Evolutionary conservation across 2,329 filamentous ascomycete species (phyloP).

Genomic region (Colletotrichum shisoi): DNA sequence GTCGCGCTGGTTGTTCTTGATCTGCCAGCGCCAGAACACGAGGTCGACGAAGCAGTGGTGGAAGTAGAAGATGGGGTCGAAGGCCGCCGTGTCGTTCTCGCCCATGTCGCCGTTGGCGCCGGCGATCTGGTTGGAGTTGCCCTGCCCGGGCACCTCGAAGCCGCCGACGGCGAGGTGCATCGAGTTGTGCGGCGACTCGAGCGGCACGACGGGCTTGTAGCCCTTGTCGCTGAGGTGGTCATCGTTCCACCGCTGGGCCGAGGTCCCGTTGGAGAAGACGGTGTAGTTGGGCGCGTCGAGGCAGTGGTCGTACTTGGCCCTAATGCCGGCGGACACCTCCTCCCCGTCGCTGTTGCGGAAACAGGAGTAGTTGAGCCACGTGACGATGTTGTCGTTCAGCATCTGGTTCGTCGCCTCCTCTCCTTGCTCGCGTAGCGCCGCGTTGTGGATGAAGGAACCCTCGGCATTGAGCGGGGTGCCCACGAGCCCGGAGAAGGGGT

Average conservation of each 20-base stretch:
- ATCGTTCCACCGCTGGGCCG: conserved; percentile 39
- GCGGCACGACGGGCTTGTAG: conserved; percentile 36
- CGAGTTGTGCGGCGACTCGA: conserved; percentile 44
- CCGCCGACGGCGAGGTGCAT: conserved; percentile 46
- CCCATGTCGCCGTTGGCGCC: conserved; percentile 48
- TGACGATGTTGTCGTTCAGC: conserved; percentile 45
- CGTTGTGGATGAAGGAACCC: conserved; percentile 31
- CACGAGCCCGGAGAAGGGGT: conserved; percentile 43
- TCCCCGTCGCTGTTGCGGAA: conserved; percentile 20
- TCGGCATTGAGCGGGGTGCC: conserved; percentile 24
- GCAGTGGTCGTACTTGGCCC: conserved; percentile 38
- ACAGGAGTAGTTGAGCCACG: conserved; percentile 7
- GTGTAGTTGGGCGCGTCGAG: conserved; percentile 48
- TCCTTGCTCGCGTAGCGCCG: conserved; percentile 12
- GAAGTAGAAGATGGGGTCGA: conserved; percentile 48
- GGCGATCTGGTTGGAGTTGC: conserved; percentile 16
- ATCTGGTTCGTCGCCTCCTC: conserved; percentile 34
- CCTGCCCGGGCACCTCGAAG: conserved; percentile 26
- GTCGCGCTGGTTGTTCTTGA: conserved; percentile 26
- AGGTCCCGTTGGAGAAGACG: conserved; percentile 47
- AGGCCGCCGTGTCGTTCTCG: conserved; percentile 49
- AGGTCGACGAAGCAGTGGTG: conserved; percentile 47
- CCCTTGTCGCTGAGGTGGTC: conserved; percentile 27
- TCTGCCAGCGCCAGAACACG: conserved; percentile 47
- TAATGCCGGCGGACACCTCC: conserved; percentile 22